Base-by-base conservation (phyloP, 2,329 filamentous ascomycete genomes). In the Penicillium sp. region DNA sequence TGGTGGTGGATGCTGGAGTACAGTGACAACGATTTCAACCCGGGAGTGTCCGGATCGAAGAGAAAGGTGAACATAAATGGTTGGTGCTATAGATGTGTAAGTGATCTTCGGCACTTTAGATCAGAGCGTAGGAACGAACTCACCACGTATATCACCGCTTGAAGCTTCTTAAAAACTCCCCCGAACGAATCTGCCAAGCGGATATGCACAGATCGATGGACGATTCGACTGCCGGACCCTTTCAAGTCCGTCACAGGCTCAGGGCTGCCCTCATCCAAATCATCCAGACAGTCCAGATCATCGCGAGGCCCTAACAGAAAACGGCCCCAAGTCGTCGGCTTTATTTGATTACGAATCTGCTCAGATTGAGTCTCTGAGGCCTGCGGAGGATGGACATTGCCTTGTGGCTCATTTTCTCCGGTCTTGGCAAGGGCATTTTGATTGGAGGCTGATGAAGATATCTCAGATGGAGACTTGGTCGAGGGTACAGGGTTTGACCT, bases 41-140 rank as follows among this genome's bases (percentile, higher is more conserved):
- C 64, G 5, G 69, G 61, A 7, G 73, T 72, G 40, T 68, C 58
- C 5, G 68, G 61, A 41, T 75, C 68, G 54, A 76, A 76, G 24
- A 77, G 64, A 50, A 76, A 76, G 5, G 72, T 72, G 54, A 75
- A 76, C 53, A 76, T 71, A 51, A 77, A 77, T n/a, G 74, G 74
- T 64, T 70, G 71, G 50, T 73, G 64, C 63, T 69, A 53, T 48
- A 56, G 26, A 28, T n/a, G 33, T 40, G 57, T 59, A 45, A 48
- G 47, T 32, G 29, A 32, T 11, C 18, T 18, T 12, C 5, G 29
- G 9, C 34, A 6, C 11, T n/a, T n/a, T 4, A 34, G 9, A 33
- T 37, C 12, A 7, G 4, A 2, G 4, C 24, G 35, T 43, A 27
- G 38, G 29, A 8, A 39, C 12, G 9, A 4, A 45, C 66, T 39